Conservation (phyloP, 805 yeast genomes). For the Starmerella riodocensis region DNA sequence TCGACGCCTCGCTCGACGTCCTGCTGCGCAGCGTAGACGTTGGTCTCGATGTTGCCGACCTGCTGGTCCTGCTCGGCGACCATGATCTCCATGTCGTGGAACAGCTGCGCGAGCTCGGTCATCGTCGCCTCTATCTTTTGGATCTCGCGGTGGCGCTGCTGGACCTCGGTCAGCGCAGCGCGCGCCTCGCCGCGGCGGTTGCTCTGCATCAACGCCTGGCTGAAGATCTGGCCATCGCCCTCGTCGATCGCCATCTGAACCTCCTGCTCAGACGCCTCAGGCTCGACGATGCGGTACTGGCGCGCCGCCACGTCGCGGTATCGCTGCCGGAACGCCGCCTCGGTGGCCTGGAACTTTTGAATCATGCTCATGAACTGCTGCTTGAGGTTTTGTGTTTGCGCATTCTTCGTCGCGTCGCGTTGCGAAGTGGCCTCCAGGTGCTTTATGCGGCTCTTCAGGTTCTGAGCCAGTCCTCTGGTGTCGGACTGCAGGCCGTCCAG, state of each 20-base stretch:
- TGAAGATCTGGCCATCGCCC: slow-evolving; percentile 79
- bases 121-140: slow-evolving; percentile 89
- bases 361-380: slow-evolving; percentile 73
- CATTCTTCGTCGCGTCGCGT: slow-evolving; percentile 62
- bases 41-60: slow-evolving; percentile 68
- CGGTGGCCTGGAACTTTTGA: slow-evolving; percentile 74
- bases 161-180: slow-evolving; percentile 89
- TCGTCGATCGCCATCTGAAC: slow-evolving; percentile 77
- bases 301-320: slow-evolving; percentile 81
- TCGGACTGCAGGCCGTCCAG: slow-evolving; percentile 66
- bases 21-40: slow-evolving; percentile 69
- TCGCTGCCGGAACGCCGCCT: slow-evolving; percentile 72
- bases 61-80: slow-evolving; percentile 91
- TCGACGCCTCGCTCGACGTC: slow-evolving; percentile 92
- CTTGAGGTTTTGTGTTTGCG: slow-evolving; percentile 82
- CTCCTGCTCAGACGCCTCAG: slow-evolving; percentile 52
- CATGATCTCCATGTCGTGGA: slow-evolving; percentile 90
- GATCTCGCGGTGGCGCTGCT: slow-evolving; percentile 87
- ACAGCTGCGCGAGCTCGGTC: slow-evolving; percentile 88
- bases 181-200: slow-evolving; percentile 58
- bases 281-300: slow-evolving; percentile 65
- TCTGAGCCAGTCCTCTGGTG: slow-evolving; percentile 62
- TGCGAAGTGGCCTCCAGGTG: slow-evolving; percentile 44
- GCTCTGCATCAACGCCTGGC: slow-evolving; percentile 50
- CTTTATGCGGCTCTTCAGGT: slow-evolving; percentile 65